phyloP scores from a whole-genome alignment of 2,329 filamentous ascomycete genomes.

The Aureobasidium zeae region DNA sequence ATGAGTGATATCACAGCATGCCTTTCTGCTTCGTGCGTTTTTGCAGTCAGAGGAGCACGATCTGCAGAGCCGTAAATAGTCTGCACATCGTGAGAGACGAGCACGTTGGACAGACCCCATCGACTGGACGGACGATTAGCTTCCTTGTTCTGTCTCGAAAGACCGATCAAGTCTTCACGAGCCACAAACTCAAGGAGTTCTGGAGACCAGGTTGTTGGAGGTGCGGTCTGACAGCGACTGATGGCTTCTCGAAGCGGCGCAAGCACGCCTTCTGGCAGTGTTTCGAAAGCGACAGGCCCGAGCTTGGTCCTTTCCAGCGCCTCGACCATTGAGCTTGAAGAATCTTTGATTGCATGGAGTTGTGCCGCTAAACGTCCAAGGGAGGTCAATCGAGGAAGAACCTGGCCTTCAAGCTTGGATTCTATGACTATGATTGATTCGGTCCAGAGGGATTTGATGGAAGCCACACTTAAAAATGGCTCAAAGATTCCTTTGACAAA shows the following conservation, averaged over 20 bases:
- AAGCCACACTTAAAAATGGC: conserved; percentile 21
- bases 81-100: conserved; percentile 14
- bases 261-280: conserved; percentile 74
- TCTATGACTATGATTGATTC: background rate
- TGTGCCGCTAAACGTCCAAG: background rate
- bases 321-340: conserved; percentile 33
- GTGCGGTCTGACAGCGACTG: conserved; percentile 70
- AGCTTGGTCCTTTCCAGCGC: conserved; percentile 64
- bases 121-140: background rate
- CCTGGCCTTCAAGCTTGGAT: background rate
- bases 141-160: conserved; percentile 42
- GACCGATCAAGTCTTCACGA: conserved; percentile 61
- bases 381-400: conserved; percentile 11
- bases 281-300: conserved; percentile 59
- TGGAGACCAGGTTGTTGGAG: conserved; percentile 65
- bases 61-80: conserved; percentile 15
- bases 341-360: background rate
- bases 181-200: conserved; percentile 66
- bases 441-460: conserved; percentile 21
- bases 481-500: conserved; percentile 18
- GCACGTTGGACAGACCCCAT: background rate
- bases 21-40: conserved; percentile 67
- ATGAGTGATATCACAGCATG: conserved; percentile 75
- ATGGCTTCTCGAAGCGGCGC: conserved; percentile 76
- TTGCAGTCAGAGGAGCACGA: conserved; percentile 45